These are phyloP conservation scores for Xerocomus brunneocitrinus DNA, from an alignment of 768 basidiomycete genomes.

Conservation along the genomic window DNA sequence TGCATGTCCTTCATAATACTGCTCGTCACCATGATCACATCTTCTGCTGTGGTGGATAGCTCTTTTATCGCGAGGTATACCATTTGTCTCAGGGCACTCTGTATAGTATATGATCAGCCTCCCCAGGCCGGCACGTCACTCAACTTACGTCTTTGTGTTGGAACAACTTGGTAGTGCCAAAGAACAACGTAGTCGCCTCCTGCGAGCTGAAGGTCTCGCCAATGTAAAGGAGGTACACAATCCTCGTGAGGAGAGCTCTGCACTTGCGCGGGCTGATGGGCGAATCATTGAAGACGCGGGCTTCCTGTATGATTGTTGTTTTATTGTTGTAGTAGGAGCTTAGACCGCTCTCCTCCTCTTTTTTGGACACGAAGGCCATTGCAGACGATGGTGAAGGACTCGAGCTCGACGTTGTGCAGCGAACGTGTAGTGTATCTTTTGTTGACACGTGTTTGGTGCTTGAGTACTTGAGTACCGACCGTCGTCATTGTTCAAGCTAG, in stretches of 20 bases:
- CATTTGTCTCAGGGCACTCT: slow-evolving; percentile 95
- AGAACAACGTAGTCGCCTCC: slow-evolving; percentile 97
- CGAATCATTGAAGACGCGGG: slow-evolving; percentile 98
- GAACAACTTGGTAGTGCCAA: slow-evolving; percentile 97
- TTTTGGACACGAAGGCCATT: slow-evolving; percentile 85
- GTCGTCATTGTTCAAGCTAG: no score
- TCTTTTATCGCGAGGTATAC: slow-evolving; percentile 99
- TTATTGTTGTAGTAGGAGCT: slow-evolving; percentile 96
- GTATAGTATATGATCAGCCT: slow-evolving; percentile 12
- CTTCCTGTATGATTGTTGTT: slow-evolving; percentile 96
- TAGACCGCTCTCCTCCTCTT: slow-evolving; percentile 93
- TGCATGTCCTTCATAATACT: slow-evolving; percentile 99
- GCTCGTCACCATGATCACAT: slow-evolving; percentile 99
- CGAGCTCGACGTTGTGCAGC: slow-evolving; percentile 4
- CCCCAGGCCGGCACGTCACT: not conserved
- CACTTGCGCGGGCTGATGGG: slow-evolving; percentile 98
- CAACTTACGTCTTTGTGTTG: slow-evolving; percentile 96
- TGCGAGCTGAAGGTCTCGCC: slow-evolving; percentile 94
- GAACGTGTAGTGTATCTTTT: slow-evolving; percentile 16
- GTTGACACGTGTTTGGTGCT: slow-evolving; percentile 24
- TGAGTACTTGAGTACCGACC: not conserved
- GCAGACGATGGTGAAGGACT: slow-evolving; percentile 37
- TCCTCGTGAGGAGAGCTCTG: slow-evolving; percentile 90
- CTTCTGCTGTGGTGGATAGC: slow-evolving; percentile 90
- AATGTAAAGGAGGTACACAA: slow-evolving; percentile 93